Evolutionary conservation across 2,329 filamentous ascomycete genomes (phyloP).

Genomic region (Sclerotinia borealis): DNA sequence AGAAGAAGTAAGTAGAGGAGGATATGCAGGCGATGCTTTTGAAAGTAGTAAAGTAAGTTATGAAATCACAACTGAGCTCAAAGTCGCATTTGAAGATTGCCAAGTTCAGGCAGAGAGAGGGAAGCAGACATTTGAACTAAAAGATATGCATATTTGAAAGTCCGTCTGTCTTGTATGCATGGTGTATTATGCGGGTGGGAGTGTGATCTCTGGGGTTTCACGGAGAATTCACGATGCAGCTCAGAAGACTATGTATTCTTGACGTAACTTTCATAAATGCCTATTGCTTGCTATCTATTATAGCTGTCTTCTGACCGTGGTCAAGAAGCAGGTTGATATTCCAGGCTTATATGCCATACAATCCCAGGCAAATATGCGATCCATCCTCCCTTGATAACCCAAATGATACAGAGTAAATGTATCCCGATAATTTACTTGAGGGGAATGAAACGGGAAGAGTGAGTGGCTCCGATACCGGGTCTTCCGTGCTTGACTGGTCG

Average conservation of each 20-base stretch:
- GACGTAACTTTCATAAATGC: slow-evolving; percentile 6
- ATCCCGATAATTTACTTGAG: slow-evolving; percentile 69
- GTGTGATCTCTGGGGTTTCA: too few relatives aligned
- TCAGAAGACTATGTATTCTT: too few relatives aligned
- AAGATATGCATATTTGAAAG: too few relatives aligned
- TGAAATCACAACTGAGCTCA: too few relatives aligned
- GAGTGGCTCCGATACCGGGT: slow-evolving; percentile 99
- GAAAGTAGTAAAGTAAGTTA: too few relatives aligned
- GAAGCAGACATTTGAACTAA: too few relatives aligned
- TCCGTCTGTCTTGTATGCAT: too few relatives aligned
- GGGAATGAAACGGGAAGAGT: slow-evolving; percentile 99
- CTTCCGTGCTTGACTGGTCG: slow-evolving; percentile 99
- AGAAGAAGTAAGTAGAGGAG: too few relatives aligned
- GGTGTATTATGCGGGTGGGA: too few relatives aligned
- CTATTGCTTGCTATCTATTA: slow-evolving; percentile 1
- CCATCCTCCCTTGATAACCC: slow-evolving; percentile 14
- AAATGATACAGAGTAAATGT: slow-evolving; percentile 19
- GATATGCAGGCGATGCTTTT: too few relatives aligned
- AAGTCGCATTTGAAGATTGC: neutral
- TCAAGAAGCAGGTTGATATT: neutral
- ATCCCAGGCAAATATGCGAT: slow-evolving; percentile 1
- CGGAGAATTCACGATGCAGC: too few relatives aligned
- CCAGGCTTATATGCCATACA: neutral
- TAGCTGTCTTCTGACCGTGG: slow-evolving; percentile 7
- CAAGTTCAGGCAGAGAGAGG: neutral